Conservation (phyloP, 805 yeast species). For the Maudiozyma turicensis region DNA sequence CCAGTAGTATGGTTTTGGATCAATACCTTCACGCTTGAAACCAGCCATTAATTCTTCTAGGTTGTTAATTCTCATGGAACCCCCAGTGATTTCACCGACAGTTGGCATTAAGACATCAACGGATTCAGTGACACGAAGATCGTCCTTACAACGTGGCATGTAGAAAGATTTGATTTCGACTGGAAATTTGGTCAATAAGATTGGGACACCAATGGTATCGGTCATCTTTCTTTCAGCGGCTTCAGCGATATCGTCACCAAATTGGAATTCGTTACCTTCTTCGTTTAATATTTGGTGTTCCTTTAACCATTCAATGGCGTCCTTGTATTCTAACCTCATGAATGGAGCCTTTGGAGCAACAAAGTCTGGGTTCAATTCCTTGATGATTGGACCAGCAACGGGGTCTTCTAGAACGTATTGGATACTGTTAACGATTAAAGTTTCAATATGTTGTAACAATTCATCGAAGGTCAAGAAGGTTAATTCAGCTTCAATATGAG, state of each 20-base stretch:
- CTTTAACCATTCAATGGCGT: conserved; percentile 93
- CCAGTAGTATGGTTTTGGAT: conserved; percentile 85
- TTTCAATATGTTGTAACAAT: conserved; percentile 75
- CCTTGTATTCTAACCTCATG: conserved; percentile 80
- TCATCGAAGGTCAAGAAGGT: conserved; percentile 84
- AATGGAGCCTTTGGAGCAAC: conserved; percentile 77
- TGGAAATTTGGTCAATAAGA: conserved; percentile 89
- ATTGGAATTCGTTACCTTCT: conserved; percentile 84
- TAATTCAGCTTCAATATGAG: conserved; percentile 93
- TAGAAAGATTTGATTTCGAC: conserved; percentile 95
- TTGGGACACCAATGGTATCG: conserved; percentile 87
- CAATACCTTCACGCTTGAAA: conserved; percentile 85
- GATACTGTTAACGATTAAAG: conserved; percentile 56
- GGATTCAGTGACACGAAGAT: conserved; percentile 91
- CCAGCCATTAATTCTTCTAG: conserved; percentile 80
- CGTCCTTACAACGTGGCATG: conserved; percentile 89
- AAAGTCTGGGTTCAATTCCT: conserved; percentile 89
- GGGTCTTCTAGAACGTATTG: conserved; percentile 81
- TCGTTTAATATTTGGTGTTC: conserved; percentile 92
- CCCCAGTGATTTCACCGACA: conserved; percentile 98
- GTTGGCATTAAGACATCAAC: conserved; percentile 98
- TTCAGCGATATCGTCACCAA: conserved; percentile 98
- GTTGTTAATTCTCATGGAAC: conserved; percentile 91
- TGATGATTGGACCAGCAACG: conserved; percentile 78
- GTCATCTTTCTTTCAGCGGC: conserved; percentile 99